phyloP scores from a whole-genome alignment of 352 stramenopile genomes.

The Globisporangium canariense region DNA sequence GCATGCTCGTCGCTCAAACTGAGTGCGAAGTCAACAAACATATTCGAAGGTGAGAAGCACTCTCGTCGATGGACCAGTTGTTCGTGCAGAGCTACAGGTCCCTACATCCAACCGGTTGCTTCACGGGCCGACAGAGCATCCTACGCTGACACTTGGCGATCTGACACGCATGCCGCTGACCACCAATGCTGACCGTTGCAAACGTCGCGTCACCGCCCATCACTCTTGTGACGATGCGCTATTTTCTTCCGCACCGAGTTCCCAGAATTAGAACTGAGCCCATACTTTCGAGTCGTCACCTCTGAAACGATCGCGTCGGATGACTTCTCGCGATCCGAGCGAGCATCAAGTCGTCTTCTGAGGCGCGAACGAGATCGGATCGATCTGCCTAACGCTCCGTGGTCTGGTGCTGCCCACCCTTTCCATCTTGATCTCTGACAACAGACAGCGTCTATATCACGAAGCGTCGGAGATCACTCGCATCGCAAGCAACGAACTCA shows the following conservation, averaged over 20 bases:
- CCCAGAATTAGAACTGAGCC: not conserved
- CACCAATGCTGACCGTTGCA: not conserved
- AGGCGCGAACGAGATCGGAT: not conserved
- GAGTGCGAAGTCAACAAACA: no score
- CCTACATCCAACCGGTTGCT: no score
- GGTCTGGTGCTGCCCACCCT: not conserved
- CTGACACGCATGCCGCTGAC: no score
- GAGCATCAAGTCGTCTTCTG: not conserved
- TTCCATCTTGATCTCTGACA: not conserved
- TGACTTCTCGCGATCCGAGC: not conserved
- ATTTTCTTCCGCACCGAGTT: not conserved
- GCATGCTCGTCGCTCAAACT: no score
- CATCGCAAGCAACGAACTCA: not conserved
- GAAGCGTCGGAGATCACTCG: not conserved
- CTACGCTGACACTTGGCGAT: no score
- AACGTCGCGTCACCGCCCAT: not conserved
- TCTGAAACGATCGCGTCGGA: not conserved
- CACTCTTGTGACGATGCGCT: not conserved
- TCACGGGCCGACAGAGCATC: no score
- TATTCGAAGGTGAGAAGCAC: no score
- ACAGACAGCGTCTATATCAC: not conserved
- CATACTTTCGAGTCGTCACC: not conserved
- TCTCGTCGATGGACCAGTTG: no score
- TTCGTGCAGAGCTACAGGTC: no score
- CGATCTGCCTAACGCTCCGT: not conserved